Evolutionary conservation across 345 rosid genomes (phyloP), one percentile per base, ranked within the genome.

Genomic region (Psidium friedrichsthalianum): DNA sequence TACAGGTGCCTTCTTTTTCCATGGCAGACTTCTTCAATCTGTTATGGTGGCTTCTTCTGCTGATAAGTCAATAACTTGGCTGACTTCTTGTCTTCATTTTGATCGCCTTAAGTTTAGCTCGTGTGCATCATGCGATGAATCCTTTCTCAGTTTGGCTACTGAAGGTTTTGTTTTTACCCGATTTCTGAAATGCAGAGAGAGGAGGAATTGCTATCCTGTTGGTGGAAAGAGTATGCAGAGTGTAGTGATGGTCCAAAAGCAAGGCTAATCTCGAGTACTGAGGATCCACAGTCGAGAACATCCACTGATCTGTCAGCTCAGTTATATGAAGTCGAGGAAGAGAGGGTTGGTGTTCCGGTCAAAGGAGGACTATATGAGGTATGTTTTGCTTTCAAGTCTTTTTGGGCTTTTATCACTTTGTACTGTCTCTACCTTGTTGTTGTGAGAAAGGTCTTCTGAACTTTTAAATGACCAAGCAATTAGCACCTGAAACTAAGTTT

Each of bases 171-270:
- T 82, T 83, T 83, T 51, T 25, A 59, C 87, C 59, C 25, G 47
- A 58, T 59, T 51, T 59, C 52, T 44, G 78, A 85, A 57, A 76
- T 64, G 16, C 90, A 97, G 99, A 96, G 92, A 88, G 99, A 97
- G 88, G 99, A 96, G 86, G 99, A 95, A 85, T 87, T 97, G 92
- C 95, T 97, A 51, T 95, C 98, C 88, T 88, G 87, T 83, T 97
- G 99, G 99, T 97, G 99, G 99, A 92, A 89, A 90, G 99, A 96
- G 92, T 97, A 93, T 89, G 98, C 98, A n/a, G 99, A 97, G 89
- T 95, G 99, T 85, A 96, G 99, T 58, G 98, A 91, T 89, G 99
- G 99, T 61, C 99, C 99, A 16, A 84, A 64, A 58, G 90, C 86
- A 56, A 92, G 82, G 87, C 86, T 86, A 80, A 85, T 86, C 89